These are phyloP conservation scores for Sporothrix variecibatus DNA, from an alignment of 2,329 filamentous ascomycete genomes.

Conservation along the genomic window DNA sequence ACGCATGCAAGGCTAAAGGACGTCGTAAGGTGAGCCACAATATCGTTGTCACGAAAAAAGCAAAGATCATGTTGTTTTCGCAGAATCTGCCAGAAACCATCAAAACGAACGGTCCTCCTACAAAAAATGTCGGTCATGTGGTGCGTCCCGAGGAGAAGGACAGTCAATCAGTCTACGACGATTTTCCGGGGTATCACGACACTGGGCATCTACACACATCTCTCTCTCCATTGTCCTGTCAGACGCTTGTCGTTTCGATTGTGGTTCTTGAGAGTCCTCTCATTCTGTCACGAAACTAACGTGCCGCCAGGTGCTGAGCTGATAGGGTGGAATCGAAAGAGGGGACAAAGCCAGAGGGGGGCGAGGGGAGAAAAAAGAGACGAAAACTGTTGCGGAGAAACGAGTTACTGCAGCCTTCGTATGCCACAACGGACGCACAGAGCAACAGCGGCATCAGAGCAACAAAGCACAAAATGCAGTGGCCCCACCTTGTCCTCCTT, in stretches of 20 bases:
- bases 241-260: not conserved
- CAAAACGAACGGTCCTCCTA: not conserved
- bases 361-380: not conserved
- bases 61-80: not conserved
- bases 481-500: not conserved
- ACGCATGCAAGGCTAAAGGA: not conserved
- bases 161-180: not conserved
- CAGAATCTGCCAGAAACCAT: not conserved
- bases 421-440: not conserved
- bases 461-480: not conserved
- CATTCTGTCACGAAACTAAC: not conserved
- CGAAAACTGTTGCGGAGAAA: slow-evolving; percentile 13
- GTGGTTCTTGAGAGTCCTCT: not conserved
- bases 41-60: not conserved
- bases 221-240: not conserved
- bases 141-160: not conserved
- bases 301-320: slow-evolving; percentile 13
- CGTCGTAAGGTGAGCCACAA: not conserved
- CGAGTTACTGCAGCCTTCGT: not conserved
- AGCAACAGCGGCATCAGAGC: too few species aligned
- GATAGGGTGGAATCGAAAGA: slow-evolving; percentile 10
- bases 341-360: not conserved
- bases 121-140: slow-evolving; percentile 11
- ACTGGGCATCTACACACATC: not conserved
- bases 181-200: not conserved